phyloP scores from a whole-genome alignment of 2,329 filamentous ascomycete genomes.

The Colletotrichum melonis region DNA sequence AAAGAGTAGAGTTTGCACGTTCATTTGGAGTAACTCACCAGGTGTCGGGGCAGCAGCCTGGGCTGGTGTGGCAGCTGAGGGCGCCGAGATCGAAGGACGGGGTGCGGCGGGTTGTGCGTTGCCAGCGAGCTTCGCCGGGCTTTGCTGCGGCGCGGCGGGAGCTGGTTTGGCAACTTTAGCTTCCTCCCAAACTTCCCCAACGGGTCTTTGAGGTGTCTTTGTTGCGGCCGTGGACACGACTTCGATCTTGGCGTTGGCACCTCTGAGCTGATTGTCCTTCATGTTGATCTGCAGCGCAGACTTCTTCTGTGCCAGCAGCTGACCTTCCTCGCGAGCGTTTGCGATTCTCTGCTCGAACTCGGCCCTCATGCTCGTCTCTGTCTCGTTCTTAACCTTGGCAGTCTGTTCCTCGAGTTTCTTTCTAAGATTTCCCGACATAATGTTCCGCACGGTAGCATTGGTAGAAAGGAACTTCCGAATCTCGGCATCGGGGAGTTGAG shows the following conservation, averaged over 20 bases:
- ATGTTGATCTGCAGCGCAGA: constrained; percentile 81
- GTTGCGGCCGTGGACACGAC: constrained; percentile 84
- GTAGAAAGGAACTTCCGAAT: constrained; percentile 67
- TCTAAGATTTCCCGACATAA: constrained; percentile 72
- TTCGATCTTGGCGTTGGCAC: constrained; percentile 76
- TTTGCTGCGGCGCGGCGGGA: constrained; percentile 34
- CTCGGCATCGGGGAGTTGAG: constrained; percentile 64
- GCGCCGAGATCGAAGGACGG: constrained; percentile 28
- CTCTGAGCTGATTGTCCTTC: constrained; percentile 75
- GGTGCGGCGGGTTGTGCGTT: constrained; percentile 21
- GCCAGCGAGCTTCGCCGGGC: constrained; percentile 31
- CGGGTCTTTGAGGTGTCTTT: constrained; percentile 87
- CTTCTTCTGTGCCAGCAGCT: constrained; percentile 81
- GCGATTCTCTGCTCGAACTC: constrained; percentile 65
- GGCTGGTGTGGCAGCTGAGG: constrained; percentile 28
- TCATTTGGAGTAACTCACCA: constrained; percentile 32
- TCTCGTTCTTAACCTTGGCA: constrained; percentile 68
- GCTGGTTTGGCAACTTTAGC: constrained; percentile 66
- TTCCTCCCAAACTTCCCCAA: constrained; percentile 87
- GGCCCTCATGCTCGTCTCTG: constrained; percentile 56
- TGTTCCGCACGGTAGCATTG: constrained; percentile 68
- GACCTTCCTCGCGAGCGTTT: constrained; percentile 70
- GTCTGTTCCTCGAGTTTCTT: constrained; percentile 76
- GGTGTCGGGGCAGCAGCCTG: constrained; percentile 31
- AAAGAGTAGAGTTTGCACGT: background rate